phyloP scores from a whole-genome alignment of 2,329 filamentous ascomycete genomes.

The Pestalotiopsis sp. region DNA sequence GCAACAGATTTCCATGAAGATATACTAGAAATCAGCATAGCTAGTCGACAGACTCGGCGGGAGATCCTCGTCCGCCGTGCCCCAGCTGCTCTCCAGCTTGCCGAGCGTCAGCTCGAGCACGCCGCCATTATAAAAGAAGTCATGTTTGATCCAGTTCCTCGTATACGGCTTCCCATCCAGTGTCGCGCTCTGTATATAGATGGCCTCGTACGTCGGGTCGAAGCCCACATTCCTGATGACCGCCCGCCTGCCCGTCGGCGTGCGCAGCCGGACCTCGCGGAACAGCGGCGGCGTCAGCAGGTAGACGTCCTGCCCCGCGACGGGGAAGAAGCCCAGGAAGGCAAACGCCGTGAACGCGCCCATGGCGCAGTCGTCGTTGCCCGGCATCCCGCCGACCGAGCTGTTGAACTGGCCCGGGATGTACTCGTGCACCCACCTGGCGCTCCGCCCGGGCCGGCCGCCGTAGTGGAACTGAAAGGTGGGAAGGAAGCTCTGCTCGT shows the following conservation, averaged over 20 bases:
- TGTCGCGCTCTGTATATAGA: constrained; percentile 63
- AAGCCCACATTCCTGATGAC: constrained; percentile 45
- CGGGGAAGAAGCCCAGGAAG: constrained; percentile 57
- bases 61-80: constrained; percentile 56
- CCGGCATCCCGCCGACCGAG: constrained; percentile 58
- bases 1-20: background rate
- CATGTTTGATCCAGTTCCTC: constrained; percentile 66
- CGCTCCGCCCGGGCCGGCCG: constrained; percentile 61
- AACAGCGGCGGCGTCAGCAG: constrained; percentile 55
- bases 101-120: constrained; percentile 62
- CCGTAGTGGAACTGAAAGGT: constrained; percentile 67
- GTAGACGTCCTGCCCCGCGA: constrained; percentile 57
- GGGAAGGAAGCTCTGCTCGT: constrained; percentile 58
- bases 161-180: constrained; percentile 60
- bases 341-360: constrained; percentile 54
- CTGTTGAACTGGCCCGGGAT: constrained; percentile 70
- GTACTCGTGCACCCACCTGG: constrained; percentile 62
- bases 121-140: constrained; percentile 63
- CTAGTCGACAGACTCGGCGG: constrained; percentile 53
- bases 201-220: constrained; percentile 36
- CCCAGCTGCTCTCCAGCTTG: constrained; percentile 58
- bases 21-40: constrained; percentile 1
- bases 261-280: constrained; percentile 43
- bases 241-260: constrained; percentile 49
- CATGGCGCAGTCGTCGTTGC: constrained; percentile 61